Evolutionary conservation across 108 stramenopile genomes (phyloP), one percentile per base, ranked within the genome.

Genomic region (Skeletonema menzelii): DNA sequence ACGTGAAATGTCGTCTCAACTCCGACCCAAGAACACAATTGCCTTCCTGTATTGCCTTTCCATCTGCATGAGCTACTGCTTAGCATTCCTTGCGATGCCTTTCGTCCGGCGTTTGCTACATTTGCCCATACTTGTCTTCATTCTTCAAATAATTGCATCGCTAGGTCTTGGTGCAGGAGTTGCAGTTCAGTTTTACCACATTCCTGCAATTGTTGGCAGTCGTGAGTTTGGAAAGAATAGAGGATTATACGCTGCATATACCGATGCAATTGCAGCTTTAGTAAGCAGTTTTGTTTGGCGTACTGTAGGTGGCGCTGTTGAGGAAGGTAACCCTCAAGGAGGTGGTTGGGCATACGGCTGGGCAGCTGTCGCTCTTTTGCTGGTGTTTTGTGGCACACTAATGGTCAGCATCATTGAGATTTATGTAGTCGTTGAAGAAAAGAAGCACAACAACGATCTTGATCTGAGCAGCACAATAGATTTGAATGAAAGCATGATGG

Each of bases 271-370:
- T 46, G 93, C 88, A 42, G 87, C 85, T 59, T 79, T 81, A 13
- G 60, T 91, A 2, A 73, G 88, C 8, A 88, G 87, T 15, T 15
- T 87, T 6, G 81, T 94, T 15, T 91, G 90, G 90, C 81, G 78
- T 28, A 63, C 90, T 37, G 89, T 94, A 11, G 90, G 86, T 17
- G 68, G 70, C 20, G 84, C 88, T 35, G 90, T 94, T 4, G 86
- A 82, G 46, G 79, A 85, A 53, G 89, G 83, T 24, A 75, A 86
- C 65, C 79, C 81, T n/a, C 83, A 87, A 56, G 87, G 84, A 27
- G 84, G 66, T 27, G 93, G 93, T 1, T 94, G 93, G 93, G 86
- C 85, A 10, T 94, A 90, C 63, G 90, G 93, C 2, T 94, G 93
- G 93, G 89, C 91, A 12, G 89, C 86, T 13, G 88, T 91, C 7